Conservation (phyloP, 805 yeast species). For the Candida broadrunensis region DNA sequence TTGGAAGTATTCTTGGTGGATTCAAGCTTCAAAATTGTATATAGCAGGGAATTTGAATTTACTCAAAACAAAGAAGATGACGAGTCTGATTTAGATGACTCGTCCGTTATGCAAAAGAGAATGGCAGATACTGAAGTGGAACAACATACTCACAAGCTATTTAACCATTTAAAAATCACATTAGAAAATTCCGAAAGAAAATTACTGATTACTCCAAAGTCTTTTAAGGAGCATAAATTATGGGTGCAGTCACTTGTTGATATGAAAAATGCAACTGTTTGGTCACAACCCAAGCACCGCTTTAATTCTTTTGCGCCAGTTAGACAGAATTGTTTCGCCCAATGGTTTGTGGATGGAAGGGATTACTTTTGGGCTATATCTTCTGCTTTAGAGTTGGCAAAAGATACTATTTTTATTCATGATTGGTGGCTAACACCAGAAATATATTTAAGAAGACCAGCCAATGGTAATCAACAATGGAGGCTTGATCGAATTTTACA, state of each 20-base stretch:
- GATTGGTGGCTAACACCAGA: conserved; percentile 99
- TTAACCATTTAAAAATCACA: conserved; percentile 50
- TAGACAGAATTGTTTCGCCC: conserved; percentile 80
- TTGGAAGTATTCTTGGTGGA: conserved; percentile 93
- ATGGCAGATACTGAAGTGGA: conserved; percentile 17
- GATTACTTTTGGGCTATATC: conserved; percentile 97
- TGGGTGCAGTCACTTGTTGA: conserved; percentile 75
- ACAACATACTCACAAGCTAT: conserved; percentile 41
- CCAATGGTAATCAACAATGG: conserved; percentile 92
- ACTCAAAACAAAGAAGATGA: conserved; percentile 25
- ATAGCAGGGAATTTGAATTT: conserved; percentile 35
- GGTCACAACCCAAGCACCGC: conserved; percentile 67
- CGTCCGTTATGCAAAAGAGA: conserved; percentile 23
- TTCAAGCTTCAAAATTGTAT: conserved; percentile 56
- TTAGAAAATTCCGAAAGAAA: conserved; percentile 78
- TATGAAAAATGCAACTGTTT: conserved; percentile 65
- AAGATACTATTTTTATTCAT: conserved; percentile 88
- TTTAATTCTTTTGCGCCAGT: conserved; percentile 94
- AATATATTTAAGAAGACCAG: conserved; percentile 87
- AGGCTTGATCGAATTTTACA: conserved; percentile 85
- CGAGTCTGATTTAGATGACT: conserved; percentile 46
- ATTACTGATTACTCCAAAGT: conserved; percentile 65
- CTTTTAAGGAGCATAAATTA: conserved; percentile 57
- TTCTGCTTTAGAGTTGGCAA: conserved; percentile 88
- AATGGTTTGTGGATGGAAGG: conserved; percentile 95